Base-by-base conservation (phyloP, 805 yeast genomes). In the Spathaspora boniae region DNA sequence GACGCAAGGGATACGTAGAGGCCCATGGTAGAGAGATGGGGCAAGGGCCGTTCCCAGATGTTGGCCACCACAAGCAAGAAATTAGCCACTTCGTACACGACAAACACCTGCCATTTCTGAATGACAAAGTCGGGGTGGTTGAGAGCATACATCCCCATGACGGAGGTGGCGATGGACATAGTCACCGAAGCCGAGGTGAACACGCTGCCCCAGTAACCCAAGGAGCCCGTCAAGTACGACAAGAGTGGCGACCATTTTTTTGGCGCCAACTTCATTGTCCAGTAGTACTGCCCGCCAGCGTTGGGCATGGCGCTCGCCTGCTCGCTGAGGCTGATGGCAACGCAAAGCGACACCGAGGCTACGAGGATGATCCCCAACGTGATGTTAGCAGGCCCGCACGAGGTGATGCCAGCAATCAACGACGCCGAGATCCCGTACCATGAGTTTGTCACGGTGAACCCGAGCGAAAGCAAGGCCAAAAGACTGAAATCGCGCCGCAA, bases 391-490 rank as follows among this genome's bases (percentile, higher is more conserved):
- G 82, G 81, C 3, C 82, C 82, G 43, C 82, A 82, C 33, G 76
- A 64, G 15, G 68, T 56, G 23, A 77, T 72, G 44, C 81, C 79
- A 4, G 78, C 65, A 25, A 71, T 65, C 42, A 76, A 59, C 2
- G 79, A 66, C 3, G 80, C 77, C 9, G 79, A 68, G 16, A 77
- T 70, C 37, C 82, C 82, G 40, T 71, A 69, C 82, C 82, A 77
- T 1, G 80, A 74, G 49, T 75, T 76, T 11, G 81, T 76, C 27
- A 77, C 53, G 9, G 81, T 80, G 44, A 76, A 77, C 7, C 80
- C 80, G 22, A 76, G 75, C 34, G 81, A 82, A 26, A 77, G 50
- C 1, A 77, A 52, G 1, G 80, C 68, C 59, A 66, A 53, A 31
- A 70, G 55, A n/a, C 62, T 56, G 46, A 71, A 73, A 33, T 45